These are phyloP conservation scores for Papiliotrema nemorosa DNA, from an alignment of 1,284 basidiomycete genomes.

Conservation along the genomic window DNA sequence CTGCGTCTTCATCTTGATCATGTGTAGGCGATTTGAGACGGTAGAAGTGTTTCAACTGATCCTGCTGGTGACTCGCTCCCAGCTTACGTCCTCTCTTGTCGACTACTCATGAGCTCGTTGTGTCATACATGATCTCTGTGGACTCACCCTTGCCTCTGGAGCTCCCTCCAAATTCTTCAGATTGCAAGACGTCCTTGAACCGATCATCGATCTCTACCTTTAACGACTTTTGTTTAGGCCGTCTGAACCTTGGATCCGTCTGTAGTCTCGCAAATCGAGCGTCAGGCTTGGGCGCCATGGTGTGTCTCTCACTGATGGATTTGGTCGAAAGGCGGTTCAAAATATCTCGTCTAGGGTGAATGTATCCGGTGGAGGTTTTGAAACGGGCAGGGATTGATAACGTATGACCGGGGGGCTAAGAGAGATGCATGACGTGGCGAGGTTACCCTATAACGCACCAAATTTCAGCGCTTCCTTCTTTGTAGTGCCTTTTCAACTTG, in stretches of 20 bases:
- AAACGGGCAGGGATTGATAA: too few relatives aligned
- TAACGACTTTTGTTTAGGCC: constrained; percentile 69
- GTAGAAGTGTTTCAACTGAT: constrained; percentile 79
- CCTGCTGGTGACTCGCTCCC: constrained; percentile 64
- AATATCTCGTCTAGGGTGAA: too few relatives aligned
- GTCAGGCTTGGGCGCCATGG: constrained; percentile 54
- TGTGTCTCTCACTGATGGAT: not conserved
- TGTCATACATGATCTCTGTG: too few relatives aligned
- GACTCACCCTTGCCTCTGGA: constrained; percentile 39
- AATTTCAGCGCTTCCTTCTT: too few relatives aligned
- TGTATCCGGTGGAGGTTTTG: too few relatives aligned
- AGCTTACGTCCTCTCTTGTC: constrained; percentile 89
- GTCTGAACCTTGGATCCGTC: constrained; percentile 89
- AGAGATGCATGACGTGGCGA: too few relatives aligned
- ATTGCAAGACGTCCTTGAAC: constrained; percentile 79
- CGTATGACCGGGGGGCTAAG: too few relatives aligned
- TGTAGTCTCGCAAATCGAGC: constrained; percentile 80
- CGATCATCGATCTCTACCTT: constrained; percentile 90
- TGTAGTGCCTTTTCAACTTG: too few relatives aligned
- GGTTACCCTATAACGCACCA: too few relatives aligned
- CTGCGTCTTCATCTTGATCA: constrained; percentile 49
- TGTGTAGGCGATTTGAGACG: constrained; percentile 54
- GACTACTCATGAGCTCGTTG: constrained; percentile 53
- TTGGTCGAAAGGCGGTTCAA: too few relatives aligned
- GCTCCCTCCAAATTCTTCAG: constrained; percentile 46